Conservation (phyloP, 1,284 basidiomycete species). For the Rhodofomes roseus region DNA sequence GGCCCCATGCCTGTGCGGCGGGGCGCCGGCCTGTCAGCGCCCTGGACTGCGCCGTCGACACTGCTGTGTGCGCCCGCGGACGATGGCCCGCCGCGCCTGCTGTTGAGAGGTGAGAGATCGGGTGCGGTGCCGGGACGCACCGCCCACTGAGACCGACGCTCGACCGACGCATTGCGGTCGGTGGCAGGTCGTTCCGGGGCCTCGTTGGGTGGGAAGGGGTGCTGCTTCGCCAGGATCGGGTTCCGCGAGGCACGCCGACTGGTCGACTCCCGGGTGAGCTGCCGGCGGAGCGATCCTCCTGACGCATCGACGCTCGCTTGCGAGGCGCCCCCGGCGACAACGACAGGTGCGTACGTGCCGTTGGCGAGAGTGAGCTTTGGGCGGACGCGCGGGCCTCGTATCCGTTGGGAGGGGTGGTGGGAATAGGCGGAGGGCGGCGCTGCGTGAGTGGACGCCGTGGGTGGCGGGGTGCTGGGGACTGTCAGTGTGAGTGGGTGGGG, state of each 20-base stretch:
- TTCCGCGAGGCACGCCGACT: background rate
- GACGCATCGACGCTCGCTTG: background rate
- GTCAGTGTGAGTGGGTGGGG: background rate
- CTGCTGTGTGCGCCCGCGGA: background rate
- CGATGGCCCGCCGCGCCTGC: background rate
- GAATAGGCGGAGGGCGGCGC: background rate
- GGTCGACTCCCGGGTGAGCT: background rate
- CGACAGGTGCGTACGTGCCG: background rate
- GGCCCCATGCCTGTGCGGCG: background rate
- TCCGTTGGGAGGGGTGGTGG: background rate
- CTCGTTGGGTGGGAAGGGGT: background rate
- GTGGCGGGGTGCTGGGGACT: background rate
- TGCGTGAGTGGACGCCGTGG: background rate
- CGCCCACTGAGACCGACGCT: background rate
- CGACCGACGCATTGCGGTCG: background rate
- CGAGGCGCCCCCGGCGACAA: background rate
- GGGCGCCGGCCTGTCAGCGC: background rate
- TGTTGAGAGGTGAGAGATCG: background rate
- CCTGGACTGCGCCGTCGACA: background rate
- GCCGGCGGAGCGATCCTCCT: background rate
- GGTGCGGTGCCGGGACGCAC: background rate
- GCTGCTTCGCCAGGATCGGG: background rate
- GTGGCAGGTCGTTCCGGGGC: background rate
- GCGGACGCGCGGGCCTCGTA: conserved; percentile 6
- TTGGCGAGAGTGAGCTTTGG: background rate